phyloP scores from a whole-genome alignment of 2,329 filamentous ascomycete species.

The Sclerotinia subarctica region DNA sequence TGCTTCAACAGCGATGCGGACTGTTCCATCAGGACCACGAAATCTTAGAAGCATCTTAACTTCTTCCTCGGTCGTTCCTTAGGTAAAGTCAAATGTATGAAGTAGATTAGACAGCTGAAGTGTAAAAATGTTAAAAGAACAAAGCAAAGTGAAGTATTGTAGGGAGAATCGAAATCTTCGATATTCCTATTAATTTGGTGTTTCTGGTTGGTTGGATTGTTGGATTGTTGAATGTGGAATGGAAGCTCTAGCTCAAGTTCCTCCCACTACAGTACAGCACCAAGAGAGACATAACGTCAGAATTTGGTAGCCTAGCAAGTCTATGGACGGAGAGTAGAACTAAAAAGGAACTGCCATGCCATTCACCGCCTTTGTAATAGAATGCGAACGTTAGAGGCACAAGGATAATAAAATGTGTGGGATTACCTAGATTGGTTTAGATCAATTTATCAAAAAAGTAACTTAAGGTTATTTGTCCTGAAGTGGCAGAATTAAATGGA shows the following conservation, averaged over 20 bases:
- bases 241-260: neutral
- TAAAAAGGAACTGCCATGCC: neutral
- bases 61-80: neutral
- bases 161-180: neutral
- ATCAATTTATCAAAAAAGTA: neutral
- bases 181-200: slow-evolving; percentile 2
- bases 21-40: slow-evolving; percentile 88
- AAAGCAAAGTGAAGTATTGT: neutral
- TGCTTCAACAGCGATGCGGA: slow-evolving; percentile 75
- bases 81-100: neutral
- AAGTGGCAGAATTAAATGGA: slow-evolving; percentile 8
- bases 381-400: neutral
- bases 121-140: neutral
- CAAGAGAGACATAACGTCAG: slow-evolving; percentile 14
- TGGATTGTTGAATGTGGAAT: neutral
- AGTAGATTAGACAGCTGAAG: neutral
- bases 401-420: neutral
- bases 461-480: slow-evolving; percentile 19
- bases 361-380: slow-evolving; percentile 4
- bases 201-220: neutral
- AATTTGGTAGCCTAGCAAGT: slow-evolving; percentile 12
- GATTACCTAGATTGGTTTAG: neutral
- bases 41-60: slow-evolving; percentile 34
- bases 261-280: neutral
- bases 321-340: neutral